Evolutionary conservation across 352 stramenopile genomes (phyloP).

Genomic region (Globisporangium sylvaticum): DNA sequence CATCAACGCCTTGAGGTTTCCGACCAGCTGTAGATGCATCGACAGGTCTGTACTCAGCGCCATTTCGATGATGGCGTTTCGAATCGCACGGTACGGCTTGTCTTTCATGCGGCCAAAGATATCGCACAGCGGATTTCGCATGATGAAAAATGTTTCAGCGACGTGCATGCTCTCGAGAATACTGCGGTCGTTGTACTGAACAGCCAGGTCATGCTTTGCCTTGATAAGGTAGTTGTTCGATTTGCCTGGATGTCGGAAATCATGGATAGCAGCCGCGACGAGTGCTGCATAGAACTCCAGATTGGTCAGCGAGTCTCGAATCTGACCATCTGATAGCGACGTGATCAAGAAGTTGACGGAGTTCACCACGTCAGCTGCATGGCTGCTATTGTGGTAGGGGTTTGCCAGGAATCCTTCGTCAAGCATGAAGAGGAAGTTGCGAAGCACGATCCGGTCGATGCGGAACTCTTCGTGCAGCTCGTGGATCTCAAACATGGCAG

Average conservation of each 20-base stretch:
- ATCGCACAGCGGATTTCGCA: slow-evolving; percentile 62
- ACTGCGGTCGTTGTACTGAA: slow-evolving; percentile 82
- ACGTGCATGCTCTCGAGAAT: slow-evolving; percentile 88
- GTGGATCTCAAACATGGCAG: slow-evolving; percentile 74
- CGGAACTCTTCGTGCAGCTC: slow-evolving; percentile 75
- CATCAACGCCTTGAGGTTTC: slow-evolving; percentile 71
- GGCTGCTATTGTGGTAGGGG: slow-evolving; percentile 78
- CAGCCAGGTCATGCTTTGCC: slow-evolving; percentile 65
- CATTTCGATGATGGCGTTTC: slow-evolving; percentile 86
- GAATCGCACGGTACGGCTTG: slow-evolving; percentile 73
- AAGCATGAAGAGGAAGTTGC: slow-evolving; percentile 75
- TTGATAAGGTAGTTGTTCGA: slow-evolving; percentile 88
- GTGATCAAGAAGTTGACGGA: slow-evolving; percentile 83
- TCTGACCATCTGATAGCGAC: slow-evolving; percentile 57
- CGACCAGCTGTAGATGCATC: slow-evolving; percentile 78
- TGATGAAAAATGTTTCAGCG: slow-evolving; percentile 81
- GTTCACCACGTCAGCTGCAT: slow-evolving; percentile 79
- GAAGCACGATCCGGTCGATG: slow-evolving; percentile 66
- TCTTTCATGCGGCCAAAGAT: slow-evolving; percentile 81
- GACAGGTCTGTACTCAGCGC: slow-evolving; percentile 85
- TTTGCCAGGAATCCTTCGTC: slow-evolving; percentile 75
- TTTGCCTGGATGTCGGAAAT: slow-evolving; percentile 81
- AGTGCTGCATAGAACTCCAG: slow-evolving; percentile 78
- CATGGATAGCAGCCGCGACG: slow-evolving; percentile 78
- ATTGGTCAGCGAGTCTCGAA: slow-evolving; percentile 70